Base-by-base conservation (phyloP, 257 asterid species). In the Parsonsia alboflavescens region DNA sequence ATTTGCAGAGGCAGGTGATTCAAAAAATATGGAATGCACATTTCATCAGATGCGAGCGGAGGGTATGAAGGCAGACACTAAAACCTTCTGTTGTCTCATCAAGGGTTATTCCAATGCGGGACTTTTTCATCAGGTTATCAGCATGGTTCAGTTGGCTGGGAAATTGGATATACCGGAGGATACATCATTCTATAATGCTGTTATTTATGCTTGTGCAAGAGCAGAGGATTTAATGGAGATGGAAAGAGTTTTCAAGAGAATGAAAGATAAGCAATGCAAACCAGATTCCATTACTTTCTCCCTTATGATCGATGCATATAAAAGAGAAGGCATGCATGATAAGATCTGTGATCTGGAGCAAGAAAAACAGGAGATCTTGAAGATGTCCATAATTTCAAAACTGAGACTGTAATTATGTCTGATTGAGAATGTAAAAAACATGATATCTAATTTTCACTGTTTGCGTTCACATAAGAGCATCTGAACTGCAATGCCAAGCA, bases 221-320 rank as follows among this genome's bases (percentile, higher is more conserved):
- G 96, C 97, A 21, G 92, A 85, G 62, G 97, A 94, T 76, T 77
- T 94, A 41, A 86, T 89, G 93, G 97, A 94, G 82, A 94, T 94
- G 96, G 97, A 89, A 70, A 83, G 97, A 76, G 96, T 90, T 75
- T 94, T 88, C 76, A 74, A 84, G 85, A 87, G 97, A 79, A 94
- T 89, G 99, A 94, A 90, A 77, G 90, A 83, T 41, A 87, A 89
- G 84, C 70, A 53, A 24, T 89, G 97, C 75, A 83, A 65, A 68
- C 93, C 93, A 5, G 97, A 94, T 81, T 82, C 87, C 61, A 77
- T 82, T 16, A 94, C 97, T 30, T 90, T 89, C 83, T 79, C 89
- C 50, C 54, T 87, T 58, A 90, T 94, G 97, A 81, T 94, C 45
- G 93, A 86, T 70, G 97, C 96, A 1, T 94, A 92, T 78, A 75